Percentiles rank a stretch among this genome's conserved stretches.
These are phyloP conservation scores for Mytilinidion resinicola DNA, from an alignment of 495 filamentous ascomycete species.

Conservation along the genomic window DNA sequence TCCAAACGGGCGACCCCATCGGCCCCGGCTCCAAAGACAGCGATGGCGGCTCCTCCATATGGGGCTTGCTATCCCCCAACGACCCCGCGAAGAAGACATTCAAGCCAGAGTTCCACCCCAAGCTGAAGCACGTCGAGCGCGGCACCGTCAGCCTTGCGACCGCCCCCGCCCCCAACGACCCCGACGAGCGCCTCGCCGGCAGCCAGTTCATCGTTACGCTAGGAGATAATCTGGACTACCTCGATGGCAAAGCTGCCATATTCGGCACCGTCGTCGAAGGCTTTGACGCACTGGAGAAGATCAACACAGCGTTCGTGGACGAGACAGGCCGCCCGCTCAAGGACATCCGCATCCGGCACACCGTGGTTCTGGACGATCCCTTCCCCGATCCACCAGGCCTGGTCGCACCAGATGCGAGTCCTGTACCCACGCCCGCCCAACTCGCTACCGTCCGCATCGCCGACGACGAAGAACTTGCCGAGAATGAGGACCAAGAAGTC, in stretches of 20 bases:
- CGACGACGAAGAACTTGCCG: slow-evolving; percentile 76
- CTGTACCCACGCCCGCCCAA: slow-evolving; percentile 76
- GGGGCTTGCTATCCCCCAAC: slow-evolving; percentile 62
- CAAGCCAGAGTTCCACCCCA: slow-evolving; percentile 71
- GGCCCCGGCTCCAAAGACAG: slow-evolving; percentile 74
- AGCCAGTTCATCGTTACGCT: slow-evolving; percentile 90
- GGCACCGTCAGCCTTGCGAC: slow-evolving; percentile 96
- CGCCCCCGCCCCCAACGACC: slow-evolving; percentile 64
- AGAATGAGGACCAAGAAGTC: slow-evolving; percentile 69
- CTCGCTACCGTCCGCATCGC: slow-evolving; percentile 84
- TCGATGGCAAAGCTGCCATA: slow-evolving; percentile 87
- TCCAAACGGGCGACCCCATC: slow-evolving; percentile 90
- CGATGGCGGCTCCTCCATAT: slow-evolving; percentile 87
- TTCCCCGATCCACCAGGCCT: slow-evolving; percentile 72
- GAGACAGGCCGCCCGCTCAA: slow-evolving; percentile 75
- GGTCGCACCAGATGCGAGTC: slow-evolving; percentile 68
- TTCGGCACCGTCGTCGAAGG: slow-evolving; percentile 94
- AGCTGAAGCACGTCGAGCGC: slow-evolving; percentile 75
- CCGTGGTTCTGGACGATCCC: slow-evolving; percentile 82
- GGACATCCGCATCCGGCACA: slow-evolving; percentile 90
- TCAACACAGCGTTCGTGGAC: slow-evolving; percentile 83
- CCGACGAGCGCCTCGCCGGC: slow-evolving; percentile 70
- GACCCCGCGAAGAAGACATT: slow-evolving; percentile 71
- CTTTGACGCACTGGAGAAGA: slow-evolving; percentile 86
- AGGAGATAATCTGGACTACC: slow-evolving; percentile 76